phyloP scores from a whole-genome alignment of 1,284 basidiomycete species.

The Malassezia globosa region DNA sequence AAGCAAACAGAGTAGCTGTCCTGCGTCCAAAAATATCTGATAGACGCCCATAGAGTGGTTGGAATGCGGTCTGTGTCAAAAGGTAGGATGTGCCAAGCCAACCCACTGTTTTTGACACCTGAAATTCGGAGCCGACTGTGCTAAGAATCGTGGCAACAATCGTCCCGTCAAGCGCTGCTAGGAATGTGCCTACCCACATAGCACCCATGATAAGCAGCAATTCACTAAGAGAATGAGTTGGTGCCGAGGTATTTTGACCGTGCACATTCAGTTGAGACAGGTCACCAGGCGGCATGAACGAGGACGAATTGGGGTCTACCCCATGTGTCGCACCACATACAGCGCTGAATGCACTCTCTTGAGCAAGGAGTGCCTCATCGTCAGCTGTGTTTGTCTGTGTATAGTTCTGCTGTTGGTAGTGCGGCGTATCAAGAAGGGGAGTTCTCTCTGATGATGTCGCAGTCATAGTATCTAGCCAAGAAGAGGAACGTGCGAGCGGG shows the following conservation, averaged over 20 bases:
- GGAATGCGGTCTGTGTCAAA: slow-evolving; percentile 45
- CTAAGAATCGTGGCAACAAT: slow-evolving; percentile 42
- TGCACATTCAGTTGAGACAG: slow-evolving; percentile 33
- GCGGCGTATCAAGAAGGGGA: slow-evolving; percentile 23
- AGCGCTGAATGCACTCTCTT: slow-evolving; percentile 40
- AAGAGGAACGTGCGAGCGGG: no score
- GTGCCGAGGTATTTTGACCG: slow-evolving; percentile 20
- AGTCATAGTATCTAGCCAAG: background rate
- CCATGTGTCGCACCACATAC: slow-evolving; percentile 38
- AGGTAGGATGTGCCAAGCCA: slow-evolving; percentile 45
- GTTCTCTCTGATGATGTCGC: slow-evolving; percentile 22
- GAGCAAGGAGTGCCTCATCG: slow-evolving; percentile 35
- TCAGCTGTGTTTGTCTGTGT: slow-evolving; percentile 20
- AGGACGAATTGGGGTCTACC: slow-evolving; percentile 43
- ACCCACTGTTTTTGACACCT: slow-evolving; percentile 36
- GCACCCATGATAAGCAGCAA: slow-evolving; percentile 41
- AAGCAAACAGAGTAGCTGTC: slow-evolving; percentile 42
- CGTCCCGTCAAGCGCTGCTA: slow-evolving; percentile 41
- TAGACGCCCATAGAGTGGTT: slow-evolving; percentile 41
- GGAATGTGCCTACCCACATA: slow-evolving; percentile 45
- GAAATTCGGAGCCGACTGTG: slow-evolving; percentile 43
- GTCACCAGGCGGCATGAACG: slow-evolving; percentile 37
- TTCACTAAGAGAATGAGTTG: slow-evolving; percentile 25
- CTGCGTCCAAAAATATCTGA: slow-evolving; percentile 46
- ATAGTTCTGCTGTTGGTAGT: no score